phyloP scores from a whole-genome alignment of 2,329 filamentous ascomycete genomes.

The Cladobotryum mycophilum region DNA sequence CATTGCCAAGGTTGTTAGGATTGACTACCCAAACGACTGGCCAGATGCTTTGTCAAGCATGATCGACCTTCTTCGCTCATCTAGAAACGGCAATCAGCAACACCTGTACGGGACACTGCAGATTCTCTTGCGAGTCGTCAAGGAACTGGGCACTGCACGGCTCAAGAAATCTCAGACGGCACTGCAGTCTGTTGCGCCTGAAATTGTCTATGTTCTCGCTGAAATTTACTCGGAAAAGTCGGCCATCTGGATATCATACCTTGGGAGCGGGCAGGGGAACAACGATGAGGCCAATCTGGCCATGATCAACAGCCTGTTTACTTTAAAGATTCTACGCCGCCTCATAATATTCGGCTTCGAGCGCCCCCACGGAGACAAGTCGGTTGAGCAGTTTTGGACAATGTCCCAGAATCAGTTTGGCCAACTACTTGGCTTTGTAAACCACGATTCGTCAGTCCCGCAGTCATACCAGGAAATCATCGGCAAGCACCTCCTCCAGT shows the following conservation, averaged over 20 bases:
- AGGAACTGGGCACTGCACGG: constrained; percentile 79
- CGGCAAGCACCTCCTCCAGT: constrained; percentile 83
- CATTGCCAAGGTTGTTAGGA: constrained; percentile 78
- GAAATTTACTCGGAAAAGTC: constrained; percentile 73
- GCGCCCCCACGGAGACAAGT: constrained; percentile 69
- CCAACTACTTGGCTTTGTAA: constrained; percentile 62
- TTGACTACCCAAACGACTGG: constrained; percentile 89
- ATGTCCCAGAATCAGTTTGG: constrained; percentile 71
- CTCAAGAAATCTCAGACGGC: constrained; percentile 68
- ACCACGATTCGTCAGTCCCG: constrained; percentile 48
- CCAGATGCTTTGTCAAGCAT: constrained; percentile 55
- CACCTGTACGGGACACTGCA: constrained; percentile 68
- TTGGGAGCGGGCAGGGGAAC: constrained; percentile 52
- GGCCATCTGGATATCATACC: constrained; percentile 57
- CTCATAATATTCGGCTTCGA: constrained; percentile 79
- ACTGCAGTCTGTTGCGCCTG: constrained; percentile 71
- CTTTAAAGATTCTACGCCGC: constrained; percentile 74
- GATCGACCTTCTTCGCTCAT: constrained; percentile 55
- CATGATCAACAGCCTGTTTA: constrained; percentile 70
- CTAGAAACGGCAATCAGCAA: constrained; percentile 48
- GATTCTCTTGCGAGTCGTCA: constrained; percentile 78
- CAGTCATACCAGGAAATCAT: constrained; percentile 53
- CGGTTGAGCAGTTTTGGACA: constrained; percentile 74
- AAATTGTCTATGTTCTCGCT: constrained; percentile 74
- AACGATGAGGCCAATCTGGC: constrained; percentile 53